Evolutionary conservation across 495 filamentous ascomycete genomes (phyloP).

Genomic region (Penicillium ucsense): DNA sequence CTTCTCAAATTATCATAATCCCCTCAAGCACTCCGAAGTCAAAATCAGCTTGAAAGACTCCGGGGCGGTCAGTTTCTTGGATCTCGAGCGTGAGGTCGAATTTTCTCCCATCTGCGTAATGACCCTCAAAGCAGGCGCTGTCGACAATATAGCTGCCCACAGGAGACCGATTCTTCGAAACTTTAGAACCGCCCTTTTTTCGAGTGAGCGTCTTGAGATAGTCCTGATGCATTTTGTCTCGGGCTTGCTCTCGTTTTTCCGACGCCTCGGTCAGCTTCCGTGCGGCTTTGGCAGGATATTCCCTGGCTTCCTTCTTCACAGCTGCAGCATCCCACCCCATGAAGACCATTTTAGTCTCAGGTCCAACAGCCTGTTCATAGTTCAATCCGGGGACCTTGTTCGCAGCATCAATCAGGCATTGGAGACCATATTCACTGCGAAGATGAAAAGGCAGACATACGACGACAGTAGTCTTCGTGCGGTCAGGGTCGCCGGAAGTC

Average conservation of each 20-base stretch:
- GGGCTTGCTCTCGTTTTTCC: background rate
- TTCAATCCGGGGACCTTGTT: background rate
- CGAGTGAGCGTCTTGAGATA: background rate
- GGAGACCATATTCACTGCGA: background rate
- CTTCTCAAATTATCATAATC: background rate
- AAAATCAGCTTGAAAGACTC: background rate
- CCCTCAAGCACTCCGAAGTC: background rate
- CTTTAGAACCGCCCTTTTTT: background rate
- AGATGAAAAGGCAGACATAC: background rate
- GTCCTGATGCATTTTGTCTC: background rate
- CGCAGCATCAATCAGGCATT: background rate
- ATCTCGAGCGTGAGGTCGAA: background rate
- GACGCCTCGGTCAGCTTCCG: background rate
- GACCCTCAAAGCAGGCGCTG: background rate
- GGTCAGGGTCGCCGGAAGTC: background rate
- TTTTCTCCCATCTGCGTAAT: background rate
- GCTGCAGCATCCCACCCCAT: background rate
- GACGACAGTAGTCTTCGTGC: background rate
- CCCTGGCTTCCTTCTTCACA: background rate
- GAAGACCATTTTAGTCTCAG: background rate
- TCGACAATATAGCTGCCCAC: background rate
- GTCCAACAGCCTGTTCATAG: background rate
- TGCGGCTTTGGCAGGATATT: background rate
- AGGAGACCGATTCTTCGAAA: background rate
- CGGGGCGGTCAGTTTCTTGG: background rate